Evolutionary conservation across 176 grass and related monocot species (phyloP).

Genomic region (Chrysopogon serrulatus): DNA sequence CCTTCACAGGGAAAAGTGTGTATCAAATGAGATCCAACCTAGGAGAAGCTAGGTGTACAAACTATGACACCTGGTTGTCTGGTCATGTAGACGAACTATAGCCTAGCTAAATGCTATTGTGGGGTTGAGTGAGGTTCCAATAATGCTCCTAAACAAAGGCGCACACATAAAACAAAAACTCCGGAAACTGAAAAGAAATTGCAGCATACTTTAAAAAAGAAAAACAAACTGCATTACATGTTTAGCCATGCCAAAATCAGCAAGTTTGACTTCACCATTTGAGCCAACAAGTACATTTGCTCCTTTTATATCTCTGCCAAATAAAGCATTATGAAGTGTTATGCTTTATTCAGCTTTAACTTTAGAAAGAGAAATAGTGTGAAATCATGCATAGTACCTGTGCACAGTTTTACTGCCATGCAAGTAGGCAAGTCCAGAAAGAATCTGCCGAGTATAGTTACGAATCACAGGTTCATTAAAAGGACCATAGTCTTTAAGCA

Average conservation of each 20-base stretch:
- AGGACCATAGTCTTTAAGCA: constrained; percentile 92
- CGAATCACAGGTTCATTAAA: constrained; percentile 81
- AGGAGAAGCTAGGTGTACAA: not conserved
- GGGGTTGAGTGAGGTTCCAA: not conserved
- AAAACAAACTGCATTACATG: constrained; percentile 92
- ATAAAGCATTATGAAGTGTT: constrained; percentile 4
- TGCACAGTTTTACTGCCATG: constrained; percentile 85
- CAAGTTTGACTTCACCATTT: constrained; percentile 93
- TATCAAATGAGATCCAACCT: not conserved
- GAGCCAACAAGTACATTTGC: constrained; percentile 96
- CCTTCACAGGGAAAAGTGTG: not conserved
- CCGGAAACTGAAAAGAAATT: not conserved
- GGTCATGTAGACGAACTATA: not conserved
- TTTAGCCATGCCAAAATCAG: constrained; percentile 99
- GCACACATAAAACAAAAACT: not conserved
- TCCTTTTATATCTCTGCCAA: constrained; percentile 94
- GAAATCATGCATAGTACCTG: constrained; percentile 50
- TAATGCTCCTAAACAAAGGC: not conserved
- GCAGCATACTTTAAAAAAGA: too few species aligned
- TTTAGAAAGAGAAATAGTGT: constrained; percentile 16
- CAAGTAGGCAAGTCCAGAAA: constrained; percentile 86
- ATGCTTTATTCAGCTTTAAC: not conserved
- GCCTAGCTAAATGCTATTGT: not conserved
- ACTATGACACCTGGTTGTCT: not conserved
- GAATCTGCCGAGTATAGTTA: constrained; percentile 82